Conservation (phyloP, 179 eudicot species). For the Spergularia azorica region DNA sequence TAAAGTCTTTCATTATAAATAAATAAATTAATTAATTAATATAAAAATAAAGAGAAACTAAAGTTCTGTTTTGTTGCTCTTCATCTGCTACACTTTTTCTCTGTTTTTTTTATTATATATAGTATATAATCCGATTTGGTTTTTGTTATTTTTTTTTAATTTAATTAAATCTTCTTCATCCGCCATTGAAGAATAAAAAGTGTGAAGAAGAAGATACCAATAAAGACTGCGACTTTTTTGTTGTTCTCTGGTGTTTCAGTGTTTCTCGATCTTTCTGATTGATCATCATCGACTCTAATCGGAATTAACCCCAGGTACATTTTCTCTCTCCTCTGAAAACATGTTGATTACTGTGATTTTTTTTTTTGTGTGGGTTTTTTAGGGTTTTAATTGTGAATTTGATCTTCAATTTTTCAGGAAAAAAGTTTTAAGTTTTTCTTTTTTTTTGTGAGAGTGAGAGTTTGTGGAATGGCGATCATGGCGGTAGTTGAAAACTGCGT, state of each 20-base stretch:
- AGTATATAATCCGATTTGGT: not conserved
- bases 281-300: no score
- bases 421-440: not conserved
- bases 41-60: not conserved
- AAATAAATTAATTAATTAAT: not conserved
- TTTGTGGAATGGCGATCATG: constrained; percentile 39
- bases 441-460: constrained; percentile 1
- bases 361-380: not conserved
- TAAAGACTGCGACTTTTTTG: no score
- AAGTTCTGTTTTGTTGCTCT: constrained; percentile 12
- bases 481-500: constrained; percentile 56
- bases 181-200: constrained; percentile 23
- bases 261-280: no score
- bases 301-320: constrained; percentile 17
- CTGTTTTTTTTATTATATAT: not conserved
- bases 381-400: constrained; percentile 20
- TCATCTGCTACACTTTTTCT: constrained; percentile 7
- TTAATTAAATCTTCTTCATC: constrained; percentile 11
- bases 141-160: not conserved
- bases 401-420: constrained; percentile 23
- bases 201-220: no score
- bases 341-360: not conserved
- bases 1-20: not conserved
- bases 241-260: no score
- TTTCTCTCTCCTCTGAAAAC: not conserved